Percentiles rank a stretch among this genome's conserved stretches.
These are phyloP conservation scores for Astragalus membranaceus DNA, from an alignment of 306 rosid genomes.

Conservation along the genomic window DNA sequence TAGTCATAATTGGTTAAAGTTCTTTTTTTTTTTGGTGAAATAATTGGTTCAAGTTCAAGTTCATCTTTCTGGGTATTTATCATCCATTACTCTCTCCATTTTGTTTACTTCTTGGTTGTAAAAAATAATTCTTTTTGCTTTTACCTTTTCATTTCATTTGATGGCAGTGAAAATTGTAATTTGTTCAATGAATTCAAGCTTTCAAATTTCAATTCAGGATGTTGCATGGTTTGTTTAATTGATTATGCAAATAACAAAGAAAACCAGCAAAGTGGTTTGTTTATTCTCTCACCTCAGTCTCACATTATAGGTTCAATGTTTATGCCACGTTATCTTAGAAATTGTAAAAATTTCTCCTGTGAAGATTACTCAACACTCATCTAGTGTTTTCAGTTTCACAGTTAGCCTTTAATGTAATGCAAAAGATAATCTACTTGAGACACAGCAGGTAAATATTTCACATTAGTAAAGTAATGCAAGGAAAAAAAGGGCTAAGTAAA, in stretches of 20 bases:
- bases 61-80: constrained; percentile 42
- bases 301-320: neutral
- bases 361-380: too few relatives aligned
- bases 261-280: neutral
- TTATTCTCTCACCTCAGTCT: neutral
- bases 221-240: neutral
- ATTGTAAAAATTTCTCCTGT: neutral
- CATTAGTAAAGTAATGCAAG: neutral
- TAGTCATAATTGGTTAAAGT: constrained; percentile 12
- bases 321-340: too few relatives aligned
- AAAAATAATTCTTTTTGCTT: constrained; percentile 49
- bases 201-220: constrained; percentile 17
- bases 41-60: too few relatives aligned
- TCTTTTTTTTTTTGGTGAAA: neutral
- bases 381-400: too few relatives aligned
- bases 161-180: constrained; percentile 27
- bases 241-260: neutral
- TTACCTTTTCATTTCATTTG: neutral
- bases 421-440: neutral
- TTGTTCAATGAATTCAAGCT: constrained; percentile 25
- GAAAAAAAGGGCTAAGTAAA: neutral
- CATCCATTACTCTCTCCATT: constrained; percentile 10
- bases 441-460: neutral
- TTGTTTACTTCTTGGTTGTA: constrained; percentile 31
- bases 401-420: neutral